Evolutionary conservation across 2,329 filamentous ascomycete genomes (phyloP), one percentile per base, ranked within the genome.

Genomic region (Claviceps maximensis): DNA sequence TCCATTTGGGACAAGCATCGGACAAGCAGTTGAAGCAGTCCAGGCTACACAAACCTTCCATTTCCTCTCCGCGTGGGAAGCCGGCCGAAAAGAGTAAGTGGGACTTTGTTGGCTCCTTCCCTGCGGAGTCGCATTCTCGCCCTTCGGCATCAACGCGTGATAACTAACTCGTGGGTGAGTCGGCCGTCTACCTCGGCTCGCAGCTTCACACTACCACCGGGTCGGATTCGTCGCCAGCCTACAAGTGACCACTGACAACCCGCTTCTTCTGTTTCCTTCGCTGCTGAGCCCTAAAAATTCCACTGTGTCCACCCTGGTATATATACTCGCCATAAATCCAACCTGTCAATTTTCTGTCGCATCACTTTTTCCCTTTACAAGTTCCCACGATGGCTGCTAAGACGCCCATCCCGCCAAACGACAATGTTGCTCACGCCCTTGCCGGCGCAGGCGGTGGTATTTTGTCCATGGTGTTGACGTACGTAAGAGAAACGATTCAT

Each of bases 371-470:
- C 10, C 48, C 25, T n/a, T 17, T 33, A n/a, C 12, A 29, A 2
- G 27, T 29, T 29, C 17, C 1, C 29, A 56, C 41, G 50, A 66
- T 68, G 65, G 64, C 70, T 56, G 67, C 77, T 51, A 84, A 84
- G 60, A 74, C 83, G 47, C 79, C 82, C 47, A 73, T 85, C 47
- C 88, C 90, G 57, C 89, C 94, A 64, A 93, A 90, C 67, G 91
- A 97, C 76, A 96, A 96, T 75, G 89, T 97, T 65, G 89, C 91
- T 54, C 91, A 97, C 73, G 91, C 91, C 56, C 80, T 97, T 55
- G 88, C 90, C 53, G 91, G 91, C 59, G 88, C 90, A 50, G 93
- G 93, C 60, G 93, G 93, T 60, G 93, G 93, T 55, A 84, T 98
- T 54, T 74, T 97, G 55, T 95, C 93, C 61, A 98, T 97, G 89